Evolutionary conservation across 257 asterid species (phyloP), one percentile per base, ranked within the genome.

Genomic region (Przewalskia tangutica): DNA sequence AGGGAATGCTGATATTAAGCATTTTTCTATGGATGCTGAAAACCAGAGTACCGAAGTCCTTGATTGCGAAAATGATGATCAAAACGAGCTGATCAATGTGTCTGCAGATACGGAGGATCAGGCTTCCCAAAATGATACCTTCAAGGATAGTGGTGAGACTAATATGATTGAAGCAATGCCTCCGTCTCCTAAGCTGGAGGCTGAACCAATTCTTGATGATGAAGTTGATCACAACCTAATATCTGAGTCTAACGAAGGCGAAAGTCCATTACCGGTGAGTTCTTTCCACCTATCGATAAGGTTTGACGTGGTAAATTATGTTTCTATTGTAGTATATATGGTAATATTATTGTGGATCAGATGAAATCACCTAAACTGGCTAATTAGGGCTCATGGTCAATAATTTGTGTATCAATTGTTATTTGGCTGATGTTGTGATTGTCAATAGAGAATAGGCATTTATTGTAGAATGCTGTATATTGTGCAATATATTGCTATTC

Each of bases 241-340:
- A 48, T 86, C 84, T 20, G 90, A 83, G 38, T 66, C 81, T 14
- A 62, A 12, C 32, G 87, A 84, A 85, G 66, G 82, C 71, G 88
- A 73, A 85, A 85, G 82, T 56, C 76, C 79, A 73, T 44, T 68
- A 63, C 58, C n/a, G 91, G 96, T 92, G 81, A 85, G 93, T 83
- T 86, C 51, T 34, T 34, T 34, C 62, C 7, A 20, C 59, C 42
- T 42, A 38, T 79, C 46, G 5, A 20, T 42, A 13, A 75, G 23
- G 13, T 50, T 73, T 48, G 79, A 48, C 3, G 0, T 48, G 60
- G 60, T 48, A 73, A 23, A 48, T 46, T 75, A 50, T 75, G 8
- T 50, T 42, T 3, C 44, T 13, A 48, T 7, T 73, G 23, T 36
- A 73, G 44, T 66, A 13, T 14, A 66, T 8, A 0, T 12, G 11